Percentiles rank a stretch among this genome's conserved stretches.
These are phyloP conservation scores for Solanum pinnatisectum DNA, from an alignment of 257 asterid genomes.

Conservation along the genomic window DNA sequence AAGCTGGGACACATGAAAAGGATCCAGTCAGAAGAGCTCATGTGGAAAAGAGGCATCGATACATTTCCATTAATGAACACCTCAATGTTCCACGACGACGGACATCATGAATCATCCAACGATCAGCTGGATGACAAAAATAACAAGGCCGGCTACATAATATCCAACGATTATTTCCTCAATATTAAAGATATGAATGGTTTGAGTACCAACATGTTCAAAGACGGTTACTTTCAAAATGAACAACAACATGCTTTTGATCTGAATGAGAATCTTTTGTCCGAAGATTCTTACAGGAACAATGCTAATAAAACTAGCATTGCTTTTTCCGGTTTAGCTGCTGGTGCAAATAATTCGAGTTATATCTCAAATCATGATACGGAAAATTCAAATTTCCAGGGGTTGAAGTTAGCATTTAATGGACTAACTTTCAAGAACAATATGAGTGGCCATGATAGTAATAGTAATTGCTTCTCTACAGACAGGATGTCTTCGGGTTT, in stretches of 20 bases:
- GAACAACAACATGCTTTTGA: conserved; percentile 14
- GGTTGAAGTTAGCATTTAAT: neutral
- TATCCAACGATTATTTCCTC: neutral
- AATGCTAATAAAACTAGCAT: neutral
- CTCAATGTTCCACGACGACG: neutral
- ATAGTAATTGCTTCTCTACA: neutral
- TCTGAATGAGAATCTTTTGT: conserved; percentile 8
- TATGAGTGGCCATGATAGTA: neutral
- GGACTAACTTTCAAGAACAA: neutral
- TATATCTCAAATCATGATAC: neutral
- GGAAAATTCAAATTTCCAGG: neutral
- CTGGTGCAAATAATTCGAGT: neutral
- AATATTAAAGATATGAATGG: conserved; percentile 4
- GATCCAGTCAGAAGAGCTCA: neutral
- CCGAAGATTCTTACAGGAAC: neutral
- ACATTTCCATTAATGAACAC: neutral
- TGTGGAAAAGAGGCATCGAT: neutral
- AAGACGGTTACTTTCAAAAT: neutral
- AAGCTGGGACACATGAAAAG: neutral
- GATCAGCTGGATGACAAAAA: neutral
- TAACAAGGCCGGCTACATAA: neutral
- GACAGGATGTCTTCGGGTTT: neutral
- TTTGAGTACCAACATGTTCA: neutral
- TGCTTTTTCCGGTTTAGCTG: neutral
- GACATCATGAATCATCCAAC: neutral